Evolutionary conservation across 129 eudicot genomes (phyloP).

Genomic region (Calendula officinalis): DNA sequence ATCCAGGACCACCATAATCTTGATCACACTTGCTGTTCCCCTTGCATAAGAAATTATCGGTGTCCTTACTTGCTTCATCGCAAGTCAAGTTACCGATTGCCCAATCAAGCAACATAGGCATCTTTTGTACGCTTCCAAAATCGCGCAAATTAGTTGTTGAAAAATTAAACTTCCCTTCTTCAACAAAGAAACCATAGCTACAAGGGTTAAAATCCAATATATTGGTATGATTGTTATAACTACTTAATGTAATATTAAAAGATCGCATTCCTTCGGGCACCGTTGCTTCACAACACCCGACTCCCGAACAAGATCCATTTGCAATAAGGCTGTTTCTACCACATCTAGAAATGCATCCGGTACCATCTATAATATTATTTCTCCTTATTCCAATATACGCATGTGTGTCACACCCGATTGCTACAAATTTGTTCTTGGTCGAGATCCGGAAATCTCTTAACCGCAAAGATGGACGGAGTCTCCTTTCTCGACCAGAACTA

Average conservation of each 20-base stretch:
- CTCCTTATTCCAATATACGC: slow-evolving; percentile 8
- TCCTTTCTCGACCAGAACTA: neutral
- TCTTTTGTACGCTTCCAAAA: slow-evolving; percentile 9
- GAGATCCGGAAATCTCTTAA: slow-evolving; percentile 23
- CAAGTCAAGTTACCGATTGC: slow-evolving; percentile 37
- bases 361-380: no score
- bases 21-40: slow-evolving; percentile 29
- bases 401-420: slow-evolving; percentile 39
- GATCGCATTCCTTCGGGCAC: slow-evolving; percentile 33
- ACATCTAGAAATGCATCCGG: slow-evolving; percentile 49
- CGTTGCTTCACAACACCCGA: slow-evolving; percentile 48
- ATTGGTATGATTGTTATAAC: slow-evolving; percentile 19
- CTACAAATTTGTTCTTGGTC: slow-evolving; percentile 32
- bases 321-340: neutral
- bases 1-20: slow-evolving; percentile 33
- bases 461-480: neutral
- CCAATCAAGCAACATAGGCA: slow-evolving; percentile 54
- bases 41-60: slow-evolving; percentile 21
- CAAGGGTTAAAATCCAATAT: slow-evolving; percentile 34
- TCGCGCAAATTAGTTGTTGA: slow-evolving; percentile 1
- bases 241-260: neutral
- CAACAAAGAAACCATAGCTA: slow-evolving; percentile 39
- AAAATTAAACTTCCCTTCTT: slow-evolving; percentile 28
- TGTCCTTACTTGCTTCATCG: slow-evolving; percentile 14
- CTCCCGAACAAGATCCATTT: slow-evolving; percentile 43